Evolutionary conservation across 2,329 filamentous ascomycete genomes (phyloP), one percentile per base, ranked within the genome.

Genomic region (Clarireedia sp.): DNA sequence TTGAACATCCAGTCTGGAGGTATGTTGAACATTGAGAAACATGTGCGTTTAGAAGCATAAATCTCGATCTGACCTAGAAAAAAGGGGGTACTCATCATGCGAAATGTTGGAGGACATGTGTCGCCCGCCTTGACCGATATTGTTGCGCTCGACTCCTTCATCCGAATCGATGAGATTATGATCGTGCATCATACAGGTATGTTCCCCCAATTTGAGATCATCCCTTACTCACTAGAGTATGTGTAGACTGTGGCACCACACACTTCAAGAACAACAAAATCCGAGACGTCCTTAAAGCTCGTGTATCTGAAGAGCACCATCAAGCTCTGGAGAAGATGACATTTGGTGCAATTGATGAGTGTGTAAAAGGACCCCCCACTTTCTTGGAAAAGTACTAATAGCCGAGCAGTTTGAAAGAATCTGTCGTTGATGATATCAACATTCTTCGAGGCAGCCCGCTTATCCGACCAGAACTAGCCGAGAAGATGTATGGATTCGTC

Each of bases 181-280:
- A 57, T 69, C 8, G 57, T 68, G 38, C 64, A 68, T 24, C 65
- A 69, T 48, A 67, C 60, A 24, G 64, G 66, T 67, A 47, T 16
- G 49, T 50, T 3, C 29, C 12, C 16, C 14, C 24, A 33, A 29
- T 12, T 19, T 2, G 12, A 3, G 33, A 2, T 3, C 33, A 17
- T 9, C 29, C 3, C 9, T 33, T 33, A 33, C 29, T 33, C 29
- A 33, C 29, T 33, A 33, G 12, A 33, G 29, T 33, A 33, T 7
- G 23, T 7, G 5, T 37, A 36, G 64, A 67, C 48, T 66, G 63
- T 36, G 62, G 63, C 23, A 59, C 63, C 29, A 58, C 54, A 1
- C 59, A 64, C 19, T 63, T 60, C 26, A 62, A 51, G 9, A 59
- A 67, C 44, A 50, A 61, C 2, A 24, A 9, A 8, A 57, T 67